Evolutionary conservation across 2,329 filamentous ascomycete species (phyloP).

Genomic region (Phaeosphaeria sp.): DNA sequence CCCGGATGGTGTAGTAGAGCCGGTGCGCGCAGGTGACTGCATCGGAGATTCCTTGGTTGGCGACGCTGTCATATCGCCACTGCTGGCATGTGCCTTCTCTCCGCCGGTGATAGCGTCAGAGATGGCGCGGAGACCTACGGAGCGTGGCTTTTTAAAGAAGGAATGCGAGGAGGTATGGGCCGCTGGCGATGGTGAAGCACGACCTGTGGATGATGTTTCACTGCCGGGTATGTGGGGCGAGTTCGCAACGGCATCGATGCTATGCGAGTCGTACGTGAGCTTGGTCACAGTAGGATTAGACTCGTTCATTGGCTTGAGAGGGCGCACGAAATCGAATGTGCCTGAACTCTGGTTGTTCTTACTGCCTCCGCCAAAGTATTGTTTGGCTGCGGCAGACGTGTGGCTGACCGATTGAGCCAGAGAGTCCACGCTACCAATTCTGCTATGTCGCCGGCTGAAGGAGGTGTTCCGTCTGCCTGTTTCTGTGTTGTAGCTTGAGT

Average conservation of each 20-base stretch:
- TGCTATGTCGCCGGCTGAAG: constrained; percentile 72
- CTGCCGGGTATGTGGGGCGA: constrained; percentile 51
- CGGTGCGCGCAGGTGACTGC: constrained; percentile 75
- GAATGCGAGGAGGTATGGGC: constrained; percentile 39
- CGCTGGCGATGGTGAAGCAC: constrained; percentile 54
- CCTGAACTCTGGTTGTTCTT: constrained; percentile 52
- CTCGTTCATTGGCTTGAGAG: constrained; percentile 50
- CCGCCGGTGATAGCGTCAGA: constrained; percentile 72
- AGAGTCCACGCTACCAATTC: constrained; percentile 81
- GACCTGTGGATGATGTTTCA: constrained; percentile 57
- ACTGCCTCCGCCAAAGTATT: constrained; percentile 67
- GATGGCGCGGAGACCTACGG: constrained; percentile 80
- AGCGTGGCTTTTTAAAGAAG: constrained; percentile 51
- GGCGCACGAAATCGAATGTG: constrained; percentile 54
- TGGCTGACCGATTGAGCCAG: constrained; percentile 63
- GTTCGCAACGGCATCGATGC: constrained; percentile 54
- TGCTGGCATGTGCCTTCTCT: constrained; percentile 58
- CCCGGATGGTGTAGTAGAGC: constrained; percentile 71
- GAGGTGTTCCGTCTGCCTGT: constrained; percentile 62
- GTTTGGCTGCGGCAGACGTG: constrained; percentile 67
- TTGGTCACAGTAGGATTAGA: constrained; percentile 64
- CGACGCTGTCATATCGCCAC: constrained; percentile 50
- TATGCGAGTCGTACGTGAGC: constrained; percentile 59
- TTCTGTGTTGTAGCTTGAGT: constrained; percentile 74
- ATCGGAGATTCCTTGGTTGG: constrained; percentile 60